Evolutionary conservation across 768 basidiomycete genomes (phyloP).

Genomic region (Amanita pseudoporphyria): DNA sequence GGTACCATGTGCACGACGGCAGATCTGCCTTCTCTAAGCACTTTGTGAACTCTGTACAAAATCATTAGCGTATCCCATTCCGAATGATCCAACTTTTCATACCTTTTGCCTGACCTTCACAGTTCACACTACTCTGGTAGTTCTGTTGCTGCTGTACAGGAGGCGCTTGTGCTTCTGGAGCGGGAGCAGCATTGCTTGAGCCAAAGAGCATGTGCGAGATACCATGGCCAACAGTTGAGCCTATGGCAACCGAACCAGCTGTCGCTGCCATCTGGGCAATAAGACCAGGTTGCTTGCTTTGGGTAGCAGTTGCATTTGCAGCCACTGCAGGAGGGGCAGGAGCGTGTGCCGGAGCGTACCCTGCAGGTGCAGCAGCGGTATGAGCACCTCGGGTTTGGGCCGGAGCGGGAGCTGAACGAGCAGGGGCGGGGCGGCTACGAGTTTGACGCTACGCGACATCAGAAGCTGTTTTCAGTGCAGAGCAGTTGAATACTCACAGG

Average conservation of each 20-base stretch:
- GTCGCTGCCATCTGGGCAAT: slow-evolving; percentile 82
- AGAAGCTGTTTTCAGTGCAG: neutral
- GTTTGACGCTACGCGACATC: slow-evolving; percentile 53
- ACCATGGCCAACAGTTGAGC: slow-evolving; percentile 86
- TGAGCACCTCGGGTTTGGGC: slow-evolving; percentile 38
- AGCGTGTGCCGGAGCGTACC: slow-evolving; percentile 31
- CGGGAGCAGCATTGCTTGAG: slow-evolving; percentile 30
- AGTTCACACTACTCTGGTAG: slow-evolving; percentile 36
- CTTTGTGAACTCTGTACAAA: slow-evolving; percentile 59
- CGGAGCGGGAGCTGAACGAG: slow-evolving; percentile 29
- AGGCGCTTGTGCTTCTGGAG: slow-evolving; percentile 33
- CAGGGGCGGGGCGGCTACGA: slow-evolving; percentile 59
- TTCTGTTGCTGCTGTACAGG: slow-evolving; percentile 37
- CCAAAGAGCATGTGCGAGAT: slow-evolving; percentile 86
- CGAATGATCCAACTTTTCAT: slow-evolving; percentile 8
- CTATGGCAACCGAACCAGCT: slow-evolving; percentile 83
- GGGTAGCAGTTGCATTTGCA: slow-evolving; percentile 21
- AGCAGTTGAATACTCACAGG: slow-evolving; percentile 24
- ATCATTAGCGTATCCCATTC: slow-evolving; percentile 2
- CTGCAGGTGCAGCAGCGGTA: slow-evolving; percentile 41
- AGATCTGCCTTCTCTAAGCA: slow-evolving; percentile 80
- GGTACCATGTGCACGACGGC: slow-evolving; percentile 75
- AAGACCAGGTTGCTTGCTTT: slow-evolving; percentile 55
- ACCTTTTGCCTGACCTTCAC: slow-evolving; percentile 81
- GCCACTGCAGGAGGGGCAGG: slow-evolving; percentile 35